Conservation (phyloP, 176 grass and related monocot genomes). For the Musa schizocarpa region DNA sequence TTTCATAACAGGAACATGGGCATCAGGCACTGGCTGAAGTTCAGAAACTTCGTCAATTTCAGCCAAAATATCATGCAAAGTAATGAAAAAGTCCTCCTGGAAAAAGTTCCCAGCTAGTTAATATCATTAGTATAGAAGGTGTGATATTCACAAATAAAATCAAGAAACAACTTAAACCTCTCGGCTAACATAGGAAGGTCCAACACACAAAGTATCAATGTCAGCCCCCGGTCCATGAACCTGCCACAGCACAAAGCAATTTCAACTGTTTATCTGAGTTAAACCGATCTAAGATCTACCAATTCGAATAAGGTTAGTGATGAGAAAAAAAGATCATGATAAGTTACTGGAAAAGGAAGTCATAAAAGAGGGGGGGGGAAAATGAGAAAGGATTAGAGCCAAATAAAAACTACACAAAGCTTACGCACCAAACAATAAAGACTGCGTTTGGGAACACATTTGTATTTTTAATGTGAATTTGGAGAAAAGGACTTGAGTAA, state of each 20-base stretch:
- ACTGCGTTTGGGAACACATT: too few species aligned
- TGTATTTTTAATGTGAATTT: too few species aligned
- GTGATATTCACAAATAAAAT: background rate
- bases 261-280: too few species aligned
- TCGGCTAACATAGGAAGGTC: conserved; percentile 91
- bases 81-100: conserved; percentile 97
- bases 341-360: too few species aligned
- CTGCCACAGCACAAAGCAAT: conserved; percentile 27
- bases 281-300: too few species aligned
- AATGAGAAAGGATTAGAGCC: too few species aligned
- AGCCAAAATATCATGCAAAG: conserved; percentile 63
- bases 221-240: conserved; percentile 93
- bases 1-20: conserved; percentile 98
- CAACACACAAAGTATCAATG: conserved; percentile 91
- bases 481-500: too few species aligned
- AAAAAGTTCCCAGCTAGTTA: conserved; percentile 11
- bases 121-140: conserved; percentile 8
- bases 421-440: too few species aligned
- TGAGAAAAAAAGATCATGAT: too few species aligned
- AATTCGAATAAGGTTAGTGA: too few species aligned
- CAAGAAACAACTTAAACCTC: conserved; percentile 47
- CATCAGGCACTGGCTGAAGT: conserved; percentile 82
- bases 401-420: too few species aligned
- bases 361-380: too few species aligned
- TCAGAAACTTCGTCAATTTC: conserved; percentile 76